These are phyloP conservation scores for Saccharomyces hybrid DNA, from an alignment of 1,139 yeast species.

Conservation along the genomic window DNA sequence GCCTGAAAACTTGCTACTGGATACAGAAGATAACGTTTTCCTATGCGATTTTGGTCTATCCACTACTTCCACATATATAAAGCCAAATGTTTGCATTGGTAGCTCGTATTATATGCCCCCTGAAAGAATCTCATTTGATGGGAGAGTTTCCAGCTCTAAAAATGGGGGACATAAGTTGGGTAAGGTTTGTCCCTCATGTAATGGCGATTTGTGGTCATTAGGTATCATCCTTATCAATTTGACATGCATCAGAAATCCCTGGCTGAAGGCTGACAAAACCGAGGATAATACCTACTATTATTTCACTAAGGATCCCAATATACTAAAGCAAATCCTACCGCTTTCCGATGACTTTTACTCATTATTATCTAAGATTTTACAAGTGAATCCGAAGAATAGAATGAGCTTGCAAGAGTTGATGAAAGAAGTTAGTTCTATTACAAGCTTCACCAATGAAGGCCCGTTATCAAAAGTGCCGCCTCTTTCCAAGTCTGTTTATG, in stretches of 20 bases:
- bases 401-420: conserved; percentile 44
- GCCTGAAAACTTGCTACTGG: conserved; percentile 78
- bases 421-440: conserved; percentile 7
- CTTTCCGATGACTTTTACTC: conserved; percentile 45
- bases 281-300: conserved; percentile 53
- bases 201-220: conserved; percentile 86
- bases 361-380: conserved; percentile 49
- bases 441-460: conserved; percentile 3
- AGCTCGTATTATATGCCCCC: conserved; percentile 93
- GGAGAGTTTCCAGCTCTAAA: conserved; percentile 11
- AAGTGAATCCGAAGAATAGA: conserved; percentile 61
- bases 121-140: conserved; percentile 49
- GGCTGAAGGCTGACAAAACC: conserved; percentile 70
- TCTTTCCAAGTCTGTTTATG: not conserved
- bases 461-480: not conserved
- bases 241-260: conserved; percentile 84
- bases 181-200: conserved; percentile 45
- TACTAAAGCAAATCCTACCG: conserved; percentile 48
- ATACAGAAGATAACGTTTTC: conserved; percentile 50
- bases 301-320: conserved; percentile 43
- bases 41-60: conserved; percentile 87
- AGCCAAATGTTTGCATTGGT: conserved; percentile 78
- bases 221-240: conserved; percentile 76
- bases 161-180: not conserved
- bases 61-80: conserved; percentile 48